Evolutionary conservation across 2,329 filamentous ascomycete genomes (phyloP).

Genomic region (Verticillium albo-atrum): DNA sequence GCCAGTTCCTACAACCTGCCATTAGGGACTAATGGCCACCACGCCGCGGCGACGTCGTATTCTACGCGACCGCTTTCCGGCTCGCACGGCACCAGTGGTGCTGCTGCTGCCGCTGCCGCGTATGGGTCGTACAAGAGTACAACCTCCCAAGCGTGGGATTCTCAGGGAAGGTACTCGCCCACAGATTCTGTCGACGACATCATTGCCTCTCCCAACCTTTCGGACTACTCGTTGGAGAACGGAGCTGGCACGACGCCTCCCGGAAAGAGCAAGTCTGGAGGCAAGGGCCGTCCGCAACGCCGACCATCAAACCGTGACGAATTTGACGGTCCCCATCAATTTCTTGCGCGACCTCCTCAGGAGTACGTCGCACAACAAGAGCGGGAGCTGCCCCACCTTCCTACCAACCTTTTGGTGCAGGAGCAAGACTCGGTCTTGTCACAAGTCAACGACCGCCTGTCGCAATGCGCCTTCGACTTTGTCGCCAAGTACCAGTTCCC

Average conservation of each 20-base stretch:
- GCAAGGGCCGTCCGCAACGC: constrained; percentile 54
- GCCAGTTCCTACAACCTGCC: constrained; percentile 25
- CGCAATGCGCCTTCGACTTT: constrained; percentile 84
- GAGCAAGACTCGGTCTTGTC: constrained; percentile 80
- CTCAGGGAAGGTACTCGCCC: constrained; percentile 48
- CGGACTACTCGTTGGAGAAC: constrained; percentile 57
- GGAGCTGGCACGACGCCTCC: constrained; percentile 33
- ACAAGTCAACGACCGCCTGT: constrained; percentile 78
- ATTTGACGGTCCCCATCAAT: constrained; percentile 83
- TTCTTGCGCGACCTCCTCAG: constrained; percentile 67
- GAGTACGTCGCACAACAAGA: constrained; percentile 73
- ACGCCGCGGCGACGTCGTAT: constrained; percentile 35
- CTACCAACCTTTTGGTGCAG: constrained; percentile 75
- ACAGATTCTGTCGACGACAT: constrained; percentile 56
- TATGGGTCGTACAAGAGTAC: constrained; percentile 35
- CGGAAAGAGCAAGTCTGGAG: constrained; percentile 39
- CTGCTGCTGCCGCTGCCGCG: constrained; percentile 14
- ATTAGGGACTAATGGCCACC: constrained; percentile 28
- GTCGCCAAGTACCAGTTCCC: constrained; percentile 89
- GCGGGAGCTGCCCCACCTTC: constrained; percentile 74
- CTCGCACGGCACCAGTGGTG: constrained; percentile 24
- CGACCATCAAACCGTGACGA: constrained; percentile 79
- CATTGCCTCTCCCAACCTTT: constrained; percentile 52
- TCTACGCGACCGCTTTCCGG: constrained; percentile 36
- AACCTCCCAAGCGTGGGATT: constrained; percentile 41